Percentiles rank a stretch among this genome's conserved stretches.
Conservation (phyloP, 225 moss, liverwort and hornwort genomes). For the Sphagnum contortum region DNA sequence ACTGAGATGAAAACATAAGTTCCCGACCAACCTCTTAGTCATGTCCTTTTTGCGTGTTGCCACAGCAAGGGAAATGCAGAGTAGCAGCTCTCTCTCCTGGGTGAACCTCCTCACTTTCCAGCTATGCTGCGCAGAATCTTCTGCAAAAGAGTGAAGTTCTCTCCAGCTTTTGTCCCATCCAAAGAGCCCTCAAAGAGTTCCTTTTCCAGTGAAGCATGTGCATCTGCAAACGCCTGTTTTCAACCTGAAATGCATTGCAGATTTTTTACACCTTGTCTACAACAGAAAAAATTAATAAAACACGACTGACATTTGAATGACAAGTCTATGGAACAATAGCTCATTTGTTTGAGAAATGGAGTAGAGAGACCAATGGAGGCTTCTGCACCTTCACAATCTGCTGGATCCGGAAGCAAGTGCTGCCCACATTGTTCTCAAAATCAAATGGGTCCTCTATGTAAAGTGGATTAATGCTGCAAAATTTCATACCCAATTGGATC, state of each 20-base stretch:
- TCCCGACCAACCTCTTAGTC: no score
- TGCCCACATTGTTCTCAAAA: constrained; percentile 81
- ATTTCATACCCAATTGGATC: no score
- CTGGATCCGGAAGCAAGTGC: constrained; percentile 81
- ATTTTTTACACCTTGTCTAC: no score
- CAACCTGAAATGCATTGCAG: no score
- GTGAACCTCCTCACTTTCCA: constrained; percentile 31
- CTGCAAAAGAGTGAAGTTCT: constrained; percentile 59
- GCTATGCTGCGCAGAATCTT: constrained; percentile 69
- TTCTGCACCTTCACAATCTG: constrained; percentile 69
- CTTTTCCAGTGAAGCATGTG: constrained; percentile 65
- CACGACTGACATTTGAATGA: neutral
- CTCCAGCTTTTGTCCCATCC: constrained; percentile 36
- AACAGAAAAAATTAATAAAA: no score
- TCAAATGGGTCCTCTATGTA: constrained; percentile 85
- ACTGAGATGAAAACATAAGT: no score
- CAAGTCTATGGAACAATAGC: neutral
- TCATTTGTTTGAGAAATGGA: neutral
- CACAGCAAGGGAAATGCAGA: no score
- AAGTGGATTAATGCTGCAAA: constrained; percentile 79
- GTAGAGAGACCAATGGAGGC: neutral
- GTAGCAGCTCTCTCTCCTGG: no score
- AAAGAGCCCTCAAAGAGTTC: constrained; percentile 56
- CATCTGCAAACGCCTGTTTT: constrained; percentile 80
- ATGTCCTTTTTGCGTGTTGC: no score